Evolutionary conservation across 345 rosid species (phyloP).

Genomic region (Brassica nigra): DNA sequence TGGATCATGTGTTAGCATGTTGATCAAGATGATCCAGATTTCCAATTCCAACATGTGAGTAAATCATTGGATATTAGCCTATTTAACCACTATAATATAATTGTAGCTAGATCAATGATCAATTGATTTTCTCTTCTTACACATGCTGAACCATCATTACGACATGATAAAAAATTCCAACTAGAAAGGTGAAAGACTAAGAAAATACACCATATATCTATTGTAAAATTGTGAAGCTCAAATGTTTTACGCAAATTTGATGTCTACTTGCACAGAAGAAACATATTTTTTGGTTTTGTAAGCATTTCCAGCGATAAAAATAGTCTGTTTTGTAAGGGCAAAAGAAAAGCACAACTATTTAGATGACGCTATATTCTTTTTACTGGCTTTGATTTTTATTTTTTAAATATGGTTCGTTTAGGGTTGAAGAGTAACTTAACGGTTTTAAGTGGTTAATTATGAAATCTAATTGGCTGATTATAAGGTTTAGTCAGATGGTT

Average conservation of each 20-base stretch:
- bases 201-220: neutral
- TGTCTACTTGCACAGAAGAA: neutral
- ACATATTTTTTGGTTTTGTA: too few species aligned
- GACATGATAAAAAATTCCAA: slow-evolving; percentile 15
- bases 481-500: neutral
- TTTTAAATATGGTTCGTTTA: neutral
- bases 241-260: neutral
- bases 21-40: slow-evolving; percentile 9
- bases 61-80: slow-evolving; percentile 17
- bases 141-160: slow-evolving; percentile 37
- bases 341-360: too few species aligned
- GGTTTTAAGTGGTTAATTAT: neutral
- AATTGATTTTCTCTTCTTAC: slow-evolving; percentile 10
- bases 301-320: neutral
- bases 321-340: neutral
- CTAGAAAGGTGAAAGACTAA: neutral
- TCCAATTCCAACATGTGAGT: slow-evolving; percentile 20
- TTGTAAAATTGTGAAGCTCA: neutral
- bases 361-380: neutral
- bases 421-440: neutral
- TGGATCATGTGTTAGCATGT: slow-evolving; percentile 21
- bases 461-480: neutral
- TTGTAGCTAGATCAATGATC: neutral
- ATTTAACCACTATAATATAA: neutral
- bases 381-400: neutral